These are phyloP conservation scores for Penicillium vulpinum DNA, from an alignment of 2,329 filamentous ascomycete genomes.

Conservation along the genomic window DNA sequence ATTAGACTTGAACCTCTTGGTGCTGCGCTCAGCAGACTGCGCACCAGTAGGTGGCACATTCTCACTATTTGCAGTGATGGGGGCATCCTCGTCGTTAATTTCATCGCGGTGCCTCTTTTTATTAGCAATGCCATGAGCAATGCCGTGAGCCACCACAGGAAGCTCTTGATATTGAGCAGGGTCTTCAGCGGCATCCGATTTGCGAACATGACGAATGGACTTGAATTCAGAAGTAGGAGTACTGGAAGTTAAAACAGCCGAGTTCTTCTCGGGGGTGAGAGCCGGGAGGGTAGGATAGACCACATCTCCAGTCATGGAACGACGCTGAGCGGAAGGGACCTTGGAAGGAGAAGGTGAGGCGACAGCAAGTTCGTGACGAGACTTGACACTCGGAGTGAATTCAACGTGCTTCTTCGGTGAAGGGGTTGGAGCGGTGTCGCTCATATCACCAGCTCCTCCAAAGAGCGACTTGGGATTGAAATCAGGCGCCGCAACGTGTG, in stretches of 20 bases:
- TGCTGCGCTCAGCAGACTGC: constrained; percentile 30
- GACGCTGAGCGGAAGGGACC: constrained; percentile 28
- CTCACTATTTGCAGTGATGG: constrained; percentile 24
- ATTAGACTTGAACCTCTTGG: constrained; percentile 39
- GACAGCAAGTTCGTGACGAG: constrained; percentile 37
- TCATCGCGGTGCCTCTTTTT: constrained; percentile 42
- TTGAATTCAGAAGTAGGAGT: constrained; percentile 25
- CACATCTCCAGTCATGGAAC: constrained; percentile 29
- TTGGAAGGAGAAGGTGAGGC: constrained; percentile 47
- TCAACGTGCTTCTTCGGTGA: constrained; percentile 76
- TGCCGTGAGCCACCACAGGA: constrained; percentile 41
- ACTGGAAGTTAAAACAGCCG: constrained; percentile 10
- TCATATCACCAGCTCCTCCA: constrained; percentile 27
- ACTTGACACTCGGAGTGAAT: constrained; percentile 71
- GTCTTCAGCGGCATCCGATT: constrained; percentile 28
- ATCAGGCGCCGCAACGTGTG: constrained; percentile 48
- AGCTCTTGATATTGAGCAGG: constrained; percentile 28
- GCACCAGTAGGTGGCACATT: constrained; percentile 34
- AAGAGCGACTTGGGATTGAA: constrained; percentile 55
- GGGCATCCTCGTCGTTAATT: constrained; percentile 28
- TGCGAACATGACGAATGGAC: constrained; percentile 45
- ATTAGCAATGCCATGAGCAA: constrained; percentile 43
- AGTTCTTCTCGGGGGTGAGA: constrained; percentile 38
- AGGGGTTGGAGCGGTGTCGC: constrained; percentile 58
- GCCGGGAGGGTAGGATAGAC: constrained; percentile 41